Evolutionary conservation across 352 stramenopile genomes (phyloP).

Genomic region (Phytophthora citricola): DNA sequence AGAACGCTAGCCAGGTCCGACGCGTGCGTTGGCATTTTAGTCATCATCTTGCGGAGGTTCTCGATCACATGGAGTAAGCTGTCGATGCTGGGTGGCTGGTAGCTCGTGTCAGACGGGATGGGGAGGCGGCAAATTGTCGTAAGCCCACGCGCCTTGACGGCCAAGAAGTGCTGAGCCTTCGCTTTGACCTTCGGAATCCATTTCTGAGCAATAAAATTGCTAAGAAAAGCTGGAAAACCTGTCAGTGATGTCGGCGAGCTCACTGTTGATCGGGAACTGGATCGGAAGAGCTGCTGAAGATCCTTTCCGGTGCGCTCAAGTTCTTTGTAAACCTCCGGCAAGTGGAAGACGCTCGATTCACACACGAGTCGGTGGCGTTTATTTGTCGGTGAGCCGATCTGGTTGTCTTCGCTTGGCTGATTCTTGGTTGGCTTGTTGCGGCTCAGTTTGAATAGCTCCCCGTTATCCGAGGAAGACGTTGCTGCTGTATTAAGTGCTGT

Average conservation of each 20-base stretch:
- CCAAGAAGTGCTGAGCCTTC: slow-evolving; percentile 73
- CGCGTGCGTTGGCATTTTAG: slow-evolving; percentile 68
- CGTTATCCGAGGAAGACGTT: slow-evolving; percentile 16
- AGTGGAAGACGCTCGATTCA: slow-evolving; percentile 77
- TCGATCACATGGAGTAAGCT: slow-evolving; percentile 76
- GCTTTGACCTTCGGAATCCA: slow-evolving; percentile 82
- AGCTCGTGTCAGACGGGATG: slow-evolving; percentile 76
- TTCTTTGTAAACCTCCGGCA: slow-evolving; percentile 79
- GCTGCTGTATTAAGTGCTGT: slow-evolving; percentile 28
- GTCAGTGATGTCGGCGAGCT: slow-evolving; percentile 31
- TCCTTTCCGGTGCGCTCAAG: slow-evolving; percentile 68
- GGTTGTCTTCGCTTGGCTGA: slow-evolving; percentile 33
- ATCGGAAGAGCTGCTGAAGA: slow-evolving; percentile 55
- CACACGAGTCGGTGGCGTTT: slow-evolving; percentile 49
- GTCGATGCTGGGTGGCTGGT: slow-evolving; percentile 79
- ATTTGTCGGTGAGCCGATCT: slow-evolving; percentile 30
- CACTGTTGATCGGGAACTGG: slow-evolving; percentile 17
- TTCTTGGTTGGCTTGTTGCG: slow-evolving; percentile 62
- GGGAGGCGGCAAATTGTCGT: slow-evolving; percentile 56
- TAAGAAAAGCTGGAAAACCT: slow-evolving; percentile 62
- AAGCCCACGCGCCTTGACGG: slow-evolving; percentile 56
- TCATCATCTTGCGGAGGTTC: slow-evolving; percentile 75
- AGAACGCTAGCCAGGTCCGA: slow-evolving; percentile 68
- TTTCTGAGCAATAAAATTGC: slow-evolving; percentile 69
- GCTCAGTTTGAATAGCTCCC: slow-evolving; percentile 68